Percentiles rank a stretch among this genome's conserved stretches.
phyloP scores from a whole-genome alignment of 345 rosid genomes.

The Nephelium lappaceum region DNA sequence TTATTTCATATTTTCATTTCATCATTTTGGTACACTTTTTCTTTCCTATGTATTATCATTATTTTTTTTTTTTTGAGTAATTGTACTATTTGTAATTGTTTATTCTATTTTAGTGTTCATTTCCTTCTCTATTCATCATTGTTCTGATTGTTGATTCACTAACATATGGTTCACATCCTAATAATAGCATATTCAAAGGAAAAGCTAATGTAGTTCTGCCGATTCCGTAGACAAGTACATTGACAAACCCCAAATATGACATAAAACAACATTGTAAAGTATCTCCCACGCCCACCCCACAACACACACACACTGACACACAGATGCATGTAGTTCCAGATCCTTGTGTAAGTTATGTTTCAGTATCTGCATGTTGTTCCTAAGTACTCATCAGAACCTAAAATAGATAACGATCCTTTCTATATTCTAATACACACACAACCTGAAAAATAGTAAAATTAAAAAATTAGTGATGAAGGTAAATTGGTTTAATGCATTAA shows the following conservation, averaged over 20 bases:
- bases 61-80: too few species aligned
- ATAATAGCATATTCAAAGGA: neutral
- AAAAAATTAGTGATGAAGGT: neutral
- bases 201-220: neutral
- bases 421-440: neutral
- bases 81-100: too few species aligned
- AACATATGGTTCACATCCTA: neutral
- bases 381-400: neutral
- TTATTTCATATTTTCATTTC: too few species aligned
- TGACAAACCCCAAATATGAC: neutral
- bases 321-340: neutral
- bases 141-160: too few species aligned
- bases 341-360: neutral
- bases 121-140: too few species aligned
- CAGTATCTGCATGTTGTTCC: neutral
- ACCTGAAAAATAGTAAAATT: neutral
- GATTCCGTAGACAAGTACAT: neutral
- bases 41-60: too few species aligned
- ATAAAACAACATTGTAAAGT: neutral
- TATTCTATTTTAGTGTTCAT: too few species aligned
- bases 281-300: neutral
- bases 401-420: neutral
- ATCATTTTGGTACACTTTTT: too few species aligned
- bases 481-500: neutral
- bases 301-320: neutral